These are phyloP conservation scores for Euphorbia lathyris DNA, from an alignment of 345 rosid species.

Conservation along the genomic window DNA sequence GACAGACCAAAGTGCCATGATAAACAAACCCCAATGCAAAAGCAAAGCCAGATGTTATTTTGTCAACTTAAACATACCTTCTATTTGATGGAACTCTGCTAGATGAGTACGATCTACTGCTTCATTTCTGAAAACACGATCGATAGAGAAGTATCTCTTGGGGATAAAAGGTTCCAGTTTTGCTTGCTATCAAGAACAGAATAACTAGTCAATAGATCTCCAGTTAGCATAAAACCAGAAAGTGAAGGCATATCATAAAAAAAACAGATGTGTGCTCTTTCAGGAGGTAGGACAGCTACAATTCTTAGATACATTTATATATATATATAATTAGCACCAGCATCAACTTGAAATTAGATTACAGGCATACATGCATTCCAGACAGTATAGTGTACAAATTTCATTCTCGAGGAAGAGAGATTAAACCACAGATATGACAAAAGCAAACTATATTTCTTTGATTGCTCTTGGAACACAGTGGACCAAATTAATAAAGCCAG, in stretches of 20 bases:
- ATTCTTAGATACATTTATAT: neutral
- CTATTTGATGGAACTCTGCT: slow-evolving; percentile 97
- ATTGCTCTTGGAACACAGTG: neutral
- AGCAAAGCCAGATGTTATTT: neutral
- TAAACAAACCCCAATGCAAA: neutral
- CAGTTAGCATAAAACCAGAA: neutral
- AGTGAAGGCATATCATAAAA: neutral
- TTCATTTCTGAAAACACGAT: slow-evolving; percentile 97
- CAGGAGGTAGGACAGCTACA: neutral
- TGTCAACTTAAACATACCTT: slow-evolving; percentile 45
- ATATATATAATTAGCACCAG: neutral
- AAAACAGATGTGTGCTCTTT: neutral
- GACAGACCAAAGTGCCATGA: neutral
- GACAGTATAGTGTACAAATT: neutral
- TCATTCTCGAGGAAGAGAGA: neutral
- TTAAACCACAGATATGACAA: neutral
- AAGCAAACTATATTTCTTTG: neutral
- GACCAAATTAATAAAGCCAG: neutral
- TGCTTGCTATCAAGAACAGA: slow-evolving; percentile 18
- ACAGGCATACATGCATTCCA: neutral
- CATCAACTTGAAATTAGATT: neutral
- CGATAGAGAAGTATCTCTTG: slow-evolving; percentile 88
- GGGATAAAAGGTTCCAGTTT: slow-evolving; percentile 63
- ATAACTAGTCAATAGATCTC: neutral
- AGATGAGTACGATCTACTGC: slow-evolving; percentile 95